Evolutionary conservation across 768 basidiomycete genomes (phyloP).

Genomic region (Pholiota conissans): DNA sequence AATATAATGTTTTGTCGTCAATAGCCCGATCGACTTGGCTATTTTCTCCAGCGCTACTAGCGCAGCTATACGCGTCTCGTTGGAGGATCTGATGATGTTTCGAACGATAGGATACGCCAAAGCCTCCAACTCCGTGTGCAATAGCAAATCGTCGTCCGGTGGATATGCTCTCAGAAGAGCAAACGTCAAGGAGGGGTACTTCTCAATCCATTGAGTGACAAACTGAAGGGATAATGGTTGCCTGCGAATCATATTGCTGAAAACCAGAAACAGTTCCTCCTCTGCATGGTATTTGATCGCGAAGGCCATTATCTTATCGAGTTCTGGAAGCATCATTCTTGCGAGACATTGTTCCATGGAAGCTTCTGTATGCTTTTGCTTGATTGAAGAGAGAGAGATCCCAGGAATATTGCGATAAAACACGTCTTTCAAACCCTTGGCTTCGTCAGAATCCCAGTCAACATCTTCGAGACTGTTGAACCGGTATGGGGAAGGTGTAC

Average conservation of each 20-base stretch:
- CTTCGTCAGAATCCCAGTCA: constrained; percentile 35
- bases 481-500: constrained; percentile 40
- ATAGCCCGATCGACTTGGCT: constrained; percentile 37
- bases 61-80: constrained; percentile 51
- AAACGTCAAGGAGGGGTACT: constrained; percentile 54
- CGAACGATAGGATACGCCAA: constrained; percentile 37
- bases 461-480: constrained; percentile 40
- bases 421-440: constrained; percentile 27
- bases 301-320: constrained; percentile 38
- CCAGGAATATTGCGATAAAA: constrained; percentile 27
- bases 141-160: constrained; percentile 34
- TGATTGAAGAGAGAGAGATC: constrained; percentile 9
- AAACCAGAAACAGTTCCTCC: constrained; percentile 52
- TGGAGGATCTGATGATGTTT: constrained; percentile 55
- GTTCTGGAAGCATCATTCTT: constrained; percentile 25
- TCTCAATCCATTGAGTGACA: constrained; percentile 44
- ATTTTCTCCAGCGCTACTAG: constrained; percentile 63
- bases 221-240: constrained; percentile 27
- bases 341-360: constrained; percentile 27
- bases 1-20: constrained; percentile 44
- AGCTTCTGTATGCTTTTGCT: constrained; percentile 23
- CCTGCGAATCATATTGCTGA: constrained; percentile 36
- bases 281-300: constrained; percentile 53
- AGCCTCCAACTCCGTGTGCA: constrained; percentile 31
- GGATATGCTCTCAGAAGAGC: constrained; percentile 48